Conservation (phyloP, 106 monocot species). For the Chionographis japonica region DNA sequence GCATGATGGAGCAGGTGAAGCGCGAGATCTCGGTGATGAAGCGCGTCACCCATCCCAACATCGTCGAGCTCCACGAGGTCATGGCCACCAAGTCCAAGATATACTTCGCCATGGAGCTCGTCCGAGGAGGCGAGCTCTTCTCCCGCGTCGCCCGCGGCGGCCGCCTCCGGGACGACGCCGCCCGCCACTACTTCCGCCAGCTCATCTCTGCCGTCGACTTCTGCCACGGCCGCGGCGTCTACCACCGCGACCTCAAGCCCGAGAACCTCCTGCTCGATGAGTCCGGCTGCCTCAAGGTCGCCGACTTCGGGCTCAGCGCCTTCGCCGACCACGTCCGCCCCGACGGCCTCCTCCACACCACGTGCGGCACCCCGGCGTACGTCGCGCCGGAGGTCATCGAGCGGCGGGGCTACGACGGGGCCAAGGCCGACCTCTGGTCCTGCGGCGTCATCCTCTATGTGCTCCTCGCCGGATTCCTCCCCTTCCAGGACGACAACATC, state of each 20-base stretch:
- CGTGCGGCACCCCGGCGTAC: conserved; percentile 43
- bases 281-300: not conserved
- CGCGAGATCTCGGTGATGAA: conserved; percentile 43
- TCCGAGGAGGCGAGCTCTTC: conserved; percentile 43
- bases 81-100: conserved; percentile 34
- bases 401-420: conserved; percentile 32
- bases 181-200: conserved; percentile 10
- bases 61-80: conserved; percentile 37
- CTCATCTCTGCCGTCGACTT: conserved; percentile 12
- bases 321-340: conserved; percentile 26
- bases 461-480: conserved; percentile 33
- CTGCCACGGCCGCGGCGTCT: conserved; percentile 10
- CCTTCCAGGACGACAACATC: conserved; percentile 45
- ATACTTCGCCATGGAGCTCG: conserved; percentile 41
- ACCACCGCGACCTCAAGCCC: conserved; percentile 10
- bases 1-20: conserved; percentile 38
- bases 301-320: conserved; percentile 17
- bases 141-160: conserved; percentile 15
- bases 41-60: conserved; percentile 33
- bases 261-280: conserved; percentile 12
- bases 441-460: conserved; percentile 41
- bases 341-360: conserved; percentile 41
- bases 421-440: conserved; percentile 32
- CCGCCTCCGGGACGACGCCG: conserved; percentile 18
- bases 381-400: conserved; percentile 42